Evolutionary conservation across 495 filamentous ascomycete species (phyloP).

Genomic region (Penicillium lagena): DNA sequence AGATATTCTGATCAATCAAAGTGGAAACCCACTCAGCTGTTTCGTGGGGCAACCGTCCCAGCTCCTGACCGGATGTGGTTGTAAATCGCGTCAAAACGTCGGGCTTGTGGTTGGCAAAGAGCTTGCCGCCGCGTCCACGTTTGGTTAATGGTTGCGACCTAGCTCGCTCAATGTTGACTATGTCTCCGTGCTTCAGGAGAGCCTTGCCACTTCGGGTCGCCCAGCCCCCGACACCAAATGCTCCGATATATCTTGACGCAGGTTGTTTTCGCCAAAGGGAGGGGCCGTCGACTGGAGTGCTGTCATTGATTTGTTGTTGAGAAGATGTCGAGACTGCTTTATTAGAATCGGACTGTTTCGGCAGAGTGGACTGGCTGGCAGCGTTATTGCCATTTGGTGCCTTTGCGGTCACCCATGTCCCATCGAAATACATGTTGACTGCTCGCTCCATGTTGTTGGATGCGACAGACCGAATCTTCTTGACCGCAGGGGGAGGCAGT

Average conservation of each 20-base stretch:
- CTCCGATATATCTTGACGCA: constrained; percentile 71
- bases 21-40: constrained; percentile 91
- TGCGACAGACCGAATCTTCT: constrained; percentile 49
- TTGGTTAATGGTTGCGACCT: constrained; percentile 60
- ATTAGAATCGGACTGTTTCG: neutral
- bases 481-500: constrained; percentile 45
- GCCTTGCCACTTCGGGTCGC: constrained; percentile 75
- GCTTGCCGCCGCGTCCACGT: constrained; percentile 41
- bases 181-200: constrained; percentile 69
- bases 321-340: neutral
- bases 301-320: neutral
- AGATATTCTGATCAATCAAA: constrained; percentile 85
- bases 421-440: constrained; percentile 86
- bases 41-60: constrained; percentile 86
- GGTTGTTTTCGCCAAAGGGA: constrained; percentile 42
- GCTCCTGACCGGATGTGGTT: constrained; percentile 68
- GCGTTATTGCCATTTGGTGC: constrained; percentile 34
- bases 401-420: constrained; percentile 55
- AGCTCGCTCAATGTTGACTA: constrained; percentile 78
- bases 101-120: constrained; percentile 48
- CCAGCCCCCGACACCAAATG: constrained; percentile 90
- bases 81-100: constrained; percentile 96
- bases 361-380: neutral
- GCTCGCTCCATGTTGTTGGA: constrained; percentile 59
- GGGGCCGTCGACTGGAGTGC: neutral